Evolutionary conservation across 176 grass and related monocot genomes (phyloP), one percentile per base, ranked within the genome.

Genomic region (Musa acuminata): DNA sequence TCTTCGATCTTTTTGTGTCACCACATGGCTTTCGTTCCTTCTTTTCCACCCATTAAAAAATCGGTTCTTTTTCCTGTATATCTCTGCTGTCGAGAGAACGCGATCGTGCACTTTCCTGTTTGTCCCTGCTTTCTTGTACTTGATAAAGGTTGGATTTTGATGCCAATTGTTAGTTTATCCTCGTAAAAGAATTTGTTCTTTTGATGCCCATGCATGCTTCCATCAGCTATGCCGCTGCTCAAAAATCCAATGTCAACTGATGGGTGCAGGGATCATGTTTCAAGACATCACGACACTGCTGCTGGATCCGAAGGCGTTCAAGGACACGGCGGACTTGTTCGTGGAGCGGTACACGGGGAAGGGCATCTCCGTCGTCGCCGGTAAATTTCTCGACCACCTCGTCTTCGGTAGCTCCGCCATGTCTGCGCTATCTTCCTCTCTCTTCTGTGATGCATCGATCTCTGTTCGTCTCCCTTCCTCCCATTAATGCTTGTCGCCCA

Each of bases 281-380:
- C 84, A 84, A 83, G 87, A 90, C 55, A 90, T 90, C 57, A 90
- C 87, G 9, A 90, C 87, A 10, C 76, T 90, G 70, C 84, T 90
- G 27, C 80, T 90, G 43, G 72, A 86, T 25, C 87, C 84, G 21
- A 78, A 66, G 27, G 87, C 79, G 14, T 90, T 90, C 74, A 90
- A 86, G 73, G 62, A 86, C 53, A 84, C 87, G 53, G 65, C 86
- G 8, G 87, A 90, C 78, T 78, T 90, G 69, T 90, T 90, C 35
- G 81, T 90, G 11, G 84, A 90, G 75, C 81, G 84, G 11, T 90
- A 90, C 60, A 71, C 69, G 8, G 68, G 51, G 59, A 86, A 83
- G 78, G 71, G 67, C 64, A 90, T 90, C 84, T 72, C 87, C 13
- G 52, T 79, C 26, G 87, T 90, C 12, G 87, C 87, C 3, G 87